Evolutionary conservation across 2,329 filamentous ascomycete genomes (phyloP), one percentile per base, ranked within the genome.

Genomic region (Magnaporthales sp.): DNA sequence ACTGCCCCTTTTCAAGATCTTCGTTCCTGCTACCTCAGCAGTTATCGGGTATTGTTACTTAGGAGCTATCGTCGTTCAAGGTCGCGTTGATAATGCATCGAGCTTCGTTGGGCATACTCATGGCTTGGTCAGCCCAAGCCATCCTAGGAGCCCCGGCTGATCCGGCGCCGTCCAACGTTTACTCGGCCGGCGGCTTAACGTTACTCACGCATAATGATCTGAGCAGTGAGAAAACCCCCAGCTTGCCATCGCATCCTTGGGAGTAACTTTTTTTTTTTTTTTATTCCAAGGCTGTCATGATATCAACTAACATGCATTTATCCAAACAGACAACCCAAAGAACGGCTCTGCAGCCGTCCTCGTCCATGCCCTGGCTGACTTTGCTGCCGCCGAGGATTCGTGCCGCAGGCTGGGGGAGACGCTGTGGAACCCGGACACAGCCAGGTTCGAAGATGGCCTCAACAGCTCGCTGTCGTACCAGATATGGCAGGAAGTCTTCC

Each of bases 381-480:
- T 68, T 15, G 29, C 26, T 4, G 62, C 11, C 11, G 64, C 51
- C 15, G 46, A 65, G 15, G 24, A 13, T 1, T 62, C 70, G 24
- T 73, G 72, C 62, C 63, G 54, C 24, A 68, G 71, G 11, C 67
- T 73, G 7, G 68, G 68, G 27, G 72, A 73, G 58, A 58, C 62
- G 10, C 68, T 67, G 19, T 73, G 74, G 73, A 69, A 67, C 56
- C 72, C 73, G 0, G 70, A 71, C 56, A 68, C 32, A 11, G 58
- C 70, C 13, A 51, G 68, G 32, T 74, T 74, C 66, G 65, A 67
- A 26, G 46, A 67, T 1, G 65, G 67, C 4, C 66, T 75, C 7
- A 70, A 70, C 58, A 62, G 62, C 1, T 67, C 70, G 2, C 68
- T 75, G 0, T 66, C 67, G 2, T 75, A 74, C 67, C 73, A 72